A percentile compares a stretch with the other conserved stretches of the same genome.
These are phyloP conservation scores for Cutaneotrichosporon sp. DNA, from an alignment of 1,284 basidiomycete genomes.

Conservation along the genomic window DNA sequence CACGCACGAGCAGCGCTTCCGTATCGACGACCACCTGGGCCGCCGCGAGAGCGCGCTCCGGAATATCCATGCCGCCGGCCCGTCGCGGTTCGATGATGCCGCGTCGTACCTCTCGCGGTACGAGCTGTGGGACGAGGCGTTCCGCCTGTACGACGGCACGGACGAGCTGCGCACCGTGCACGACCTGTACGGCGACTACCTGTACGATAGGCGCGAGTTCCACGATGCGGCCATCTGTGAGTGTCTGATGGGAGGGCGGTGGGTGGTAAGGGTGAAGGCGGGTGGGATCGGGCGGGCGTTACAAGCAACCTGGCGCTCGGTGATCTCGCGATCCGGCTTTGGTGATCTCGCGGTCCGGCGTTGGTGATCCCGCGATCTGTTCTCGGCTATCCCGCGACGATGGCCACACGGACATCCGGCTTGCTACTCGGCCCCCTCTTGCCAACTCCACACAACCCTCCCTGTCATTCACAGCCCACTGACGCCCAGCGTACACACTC, in stretches of 20 bases:
- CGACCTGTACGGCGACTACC: conserved; percentile 80
- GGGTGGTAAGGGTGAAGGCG: too few relatives aligned
- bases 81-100: conserved; percentile 69
- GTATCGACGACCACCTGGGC: conserved; percentile 90
- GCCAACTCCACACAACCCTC: too few relatives aligned
- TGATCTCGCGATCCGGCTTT: too few relatives aligned
- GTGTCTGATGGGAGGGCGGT: conserved; percentile 27
- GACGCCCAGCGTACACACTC: conserved; percentile 66
- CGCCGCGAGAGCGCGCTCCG: conserved; percentile 72
- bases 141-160: conserved; percentile 70
- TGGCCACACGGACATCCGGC: too few relatives aligned
- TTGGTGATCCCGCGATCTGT: too few relatives aligned
- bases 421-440: too few relatives aligned
- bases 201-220: conserved; percentile 82
- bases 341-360: too few relatives aligned
- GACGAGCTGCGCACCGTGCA: conserved; percentile 67
- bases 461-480: too few relatives aligned
- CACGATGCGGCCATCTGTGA: conserved; percentile 76
- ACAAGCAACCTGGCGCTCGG: too few relatives aligned
- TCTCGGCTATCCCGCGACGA: too few relatives aligned
- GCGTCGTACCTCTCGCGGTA: conserved; percentile 77
- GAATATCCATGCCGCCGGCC: conserved; percentile 70
- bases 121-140: conserved; percentile 71
- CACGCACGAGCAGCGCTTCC: conserved; percentile 80
- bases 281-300: too few relatives aligned